Percentiles rank a stretch among this genome's conserved stretches.
Conservation (phyloP, 441 rosid species). For the Arabidopsis hybrid region DNA sequence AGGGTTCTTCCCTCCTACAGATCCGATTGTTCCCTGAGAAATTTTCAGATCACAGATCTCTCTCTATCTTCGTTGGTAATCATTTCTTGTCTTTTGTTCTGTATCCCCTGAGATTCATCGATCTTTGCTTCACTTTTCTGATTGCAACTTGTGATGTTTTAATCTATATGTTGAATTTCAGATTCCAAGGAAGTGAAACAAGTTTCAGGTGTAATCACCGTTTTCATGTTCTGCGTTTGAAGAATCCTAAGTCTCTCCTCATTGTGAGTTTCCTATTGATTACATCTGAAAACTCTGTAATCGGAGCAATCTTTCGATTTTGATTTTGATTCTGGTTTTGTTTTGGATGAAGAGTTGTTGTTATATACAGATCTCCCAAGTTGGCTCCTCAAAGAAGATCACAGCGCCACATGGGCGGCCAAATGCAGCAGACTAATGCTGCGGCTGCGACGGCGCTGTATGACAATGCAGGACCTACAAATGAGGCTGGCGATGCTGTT, state of each 20-base stretch:
- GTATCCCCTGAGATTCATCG: conserved; percentile 27
- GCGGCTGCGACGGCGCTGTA: conserved; percentile 72
- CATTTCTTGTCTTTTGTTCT: background rate
- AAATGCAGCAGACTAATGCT: conserved; percentile 90
- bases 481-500: conserved; percentile 94
- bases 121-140: conserved; percentile 26
- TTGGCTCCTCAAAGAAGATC: conserved; percentile 99
- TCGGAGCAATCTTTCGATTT: background rate
- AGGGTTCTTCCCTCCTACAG: conserved; percentile 47
- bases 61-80: conserved; percentile 48
- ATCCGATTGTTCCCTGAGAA: conserved; percentile 50
- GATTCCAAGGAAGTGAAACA: conserved; percentile 41
- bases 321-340: conserved; percentile 20
- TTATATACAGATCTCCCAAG: conserved; percentile 69
- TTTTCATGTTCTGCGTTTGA: conserved; percentile 53
- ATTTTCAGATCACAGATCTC: conserved; percentile 52
- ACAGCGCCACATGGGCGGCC: conserved; percentile 99
- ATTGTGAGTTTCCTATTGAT: conserved; percentile 52
- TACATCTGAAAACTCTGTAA: background rate
- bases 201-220: conserved; percentile 29
- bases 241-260: conserved; percentile 53
- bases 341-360: conserved; percentile 48
- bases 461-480: conserved; percentile 69
- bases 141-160: conserved; percentile 11
- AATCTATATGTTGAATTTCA: conserved; percentile 40